Conservation (phyloP, 2,329 filamentous ascomycete genomes). For the Colletotrichum abscissum region DNA sequence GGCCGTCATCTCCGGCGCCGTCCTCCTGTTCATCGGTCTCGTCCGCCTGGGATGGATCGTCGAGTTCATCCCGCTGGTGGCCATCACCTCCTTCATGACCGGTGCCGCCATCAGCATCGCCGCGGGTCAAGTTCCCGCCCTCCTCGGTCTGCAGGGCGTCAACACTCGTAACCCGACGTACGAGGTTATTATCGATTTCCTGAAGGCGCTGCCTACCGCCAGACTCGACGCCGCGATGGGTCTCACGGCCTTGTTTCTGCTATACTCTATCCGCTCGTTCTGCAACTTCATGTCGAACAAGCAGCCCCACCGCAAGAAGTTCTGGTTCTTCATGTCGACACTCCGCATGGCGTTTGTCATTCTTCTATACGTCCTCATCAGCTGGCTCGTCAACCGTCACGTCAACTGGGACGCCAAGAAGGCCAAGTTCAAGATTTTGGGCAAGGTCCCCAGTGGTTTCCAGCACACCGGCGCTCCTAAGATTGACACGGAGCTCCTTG, state of each 20-base stretch:
- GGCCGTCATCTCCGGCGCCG: constrained; percentile 55
- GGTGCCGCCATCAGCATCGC: constrained; percentile 63
- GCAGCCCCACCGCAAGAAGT: constrained; percentile 73
- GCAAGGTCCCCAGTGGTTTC: constrained; percentile 79
- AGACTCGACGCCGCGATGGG: constrained; percentile 79
- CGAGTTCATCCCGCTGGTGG: constrained; percentile 62
- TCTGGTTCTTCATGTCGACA: constrained; percentile 83
- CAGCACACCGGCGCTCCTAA: constrained; percentile 74
- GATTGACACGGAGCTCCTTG: constrained; percentile 70
- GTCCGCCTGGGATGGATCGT: constrained; percentile 61
- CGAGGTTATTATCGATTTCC: constrained; percentile 55
- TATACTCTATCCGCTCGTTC: constrained; percentile 72
- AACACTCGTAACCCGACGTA: constrained; percentile 59
- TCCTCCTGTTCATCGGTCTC: constrained; percentile 58
- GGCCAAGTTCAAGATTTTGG: constrained; percentile 73
- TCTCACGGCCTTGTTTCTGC: constrained; percentile 71
- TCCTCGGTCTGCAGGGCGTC: constrained; percentile 56
- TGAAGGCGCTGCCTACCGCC: constrained; percentile 53
- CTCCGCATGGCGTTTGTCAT: constrained; percentile 85
- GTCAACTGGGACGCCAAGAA: constrained; percentile 56
- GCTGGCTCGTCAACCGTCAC: constrained; percentile 75
- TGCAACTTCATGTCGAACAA: constrained; percentile 75
- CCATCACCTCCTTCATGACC: constrained; percentile 63
- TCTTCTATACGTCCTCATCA: constrained; percentile 82
- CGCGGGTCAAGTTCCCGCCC: constrained; percentile 56